These are phyloP conservation scores for Phytophthora vignae DNA, from an alignment of 352 stramenopile species.

Conservation along the genomic window DNA sequence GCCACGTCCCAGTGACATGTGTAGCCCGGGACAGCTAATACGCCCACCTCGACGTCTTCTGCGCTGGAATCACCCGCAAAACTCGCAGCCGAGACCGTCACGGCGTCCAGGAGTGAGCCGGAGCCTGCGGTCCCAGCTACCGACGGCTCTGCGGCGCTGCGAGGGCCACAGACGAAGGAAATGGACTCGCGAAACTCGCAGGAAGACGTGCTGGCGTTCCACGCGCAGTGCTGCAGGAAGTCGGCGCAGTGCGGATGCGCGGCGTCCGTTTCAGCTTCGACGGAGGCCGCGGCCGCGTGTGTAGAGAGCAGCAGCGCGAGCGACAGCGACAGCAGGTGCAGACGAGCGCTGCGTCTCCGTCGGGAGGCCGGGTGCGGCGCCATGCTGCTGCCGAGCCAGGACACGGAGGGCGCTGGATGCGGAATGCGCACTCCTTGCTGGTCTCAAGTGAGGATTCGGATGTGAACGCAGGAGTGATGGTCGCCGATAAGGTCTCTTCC, in stretches of 20 bases:
- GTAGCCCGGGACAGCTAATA: constrained; percentile 33
- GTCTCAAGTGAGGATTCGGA: constrained; percentile 1
- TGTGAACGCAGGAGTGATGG: constrained; percentile 33
- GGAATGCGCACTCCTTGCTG: neutral
- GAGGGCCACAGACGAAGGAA: constrained; percentile 51
- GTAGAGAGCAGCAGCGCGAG: neutral
- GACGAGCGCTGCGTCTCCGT: neutral
- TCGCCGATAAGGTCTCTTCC: constrained; percentile 21
- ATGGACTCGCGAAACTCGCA: constrained; percentile 59
- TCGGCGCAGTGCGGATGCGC: constrained; percentile 50
- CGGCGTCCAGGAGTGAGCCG: constrained; percentile 14
- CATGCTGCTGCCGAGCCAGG: neutral
- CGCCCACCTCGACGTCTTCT: constrained; percentile 6
- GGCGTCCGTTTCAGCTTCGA: neutral
- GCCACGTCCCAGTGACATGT: constrained; percentile 71
- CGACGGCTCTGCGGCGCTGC: neutral
- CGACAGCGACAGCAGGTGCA: neutral
- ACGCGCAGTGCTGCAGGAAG: constrained; percentile 51
- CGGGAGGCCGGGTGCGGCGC: neutral
- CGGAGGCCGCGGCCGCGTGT: neutral
- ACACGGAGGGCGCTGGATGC: neutral
- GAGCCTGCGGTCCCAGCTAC: constrained; percentile 4
- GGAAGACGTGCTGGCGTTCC: constrained; percentile 58
- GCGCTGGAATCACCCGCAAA: constrained; percentile 8
- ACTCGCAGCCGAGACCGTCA: constrained; percentile 3